Conservation (phyloP, 2,329 filamentous ascomycete species). For the Apiospora rasikravindrae region DNA sequence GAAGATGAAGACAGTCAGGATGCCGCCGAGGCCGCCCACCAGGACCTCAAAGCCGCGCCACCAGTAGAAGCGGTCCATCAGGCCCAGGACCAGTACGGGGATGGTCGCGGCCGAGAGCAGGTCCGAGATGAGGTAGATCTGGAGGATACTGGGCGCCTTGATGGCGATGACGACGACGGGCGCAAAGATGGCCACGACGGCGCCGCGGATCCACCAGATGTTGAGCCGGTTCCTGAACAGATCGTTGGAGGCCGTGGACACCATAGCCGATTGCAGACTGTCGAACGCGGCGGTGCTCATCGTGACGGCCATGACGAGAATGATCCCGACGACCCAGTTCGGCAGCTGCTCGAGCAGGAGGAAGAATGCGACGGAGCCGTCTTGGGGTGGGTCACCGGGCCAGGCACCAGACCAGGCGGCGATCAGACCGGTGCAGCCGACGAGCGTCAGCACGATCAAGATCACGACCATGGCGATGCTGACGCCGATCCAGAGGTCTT, state of each 20-base stretch:
- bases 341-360: conserved; percentile 74
- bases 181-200: conserved; percentile 74
- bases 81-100: conserved; percentile 75
- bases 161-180: conserved; percentile 77
- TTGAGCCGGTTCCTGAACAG: conserved; percentile 82
- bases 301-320: conserved; percentile 80
- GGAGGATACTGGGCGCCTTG: conserved; percentile 74
- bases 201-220: conserved; percentile 73
- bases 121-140: conserved; percentile 84
- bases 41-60: conserved; percentile 84
- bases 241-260: conserved; percentile 84
- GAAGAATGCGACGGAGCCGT: conserved; percentile 77
- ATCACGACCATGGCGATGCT: conserved; percentile 70
- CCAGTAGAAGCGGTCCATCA: conserved; percentile 70
- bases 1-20: conserved; percentile 82
- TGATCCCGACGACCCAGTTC: conserved; percentile 80
- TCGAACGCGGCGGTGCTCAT: conserved; percentile 82
- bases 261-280: conserved; percentile 81
- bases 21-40: conserved; percentile 76
- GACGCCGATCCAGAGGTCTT: conserved; percentile 76
- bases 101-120: conserved; percentile 78
- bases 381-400: conserved; percentile 62
- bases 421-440: conserved; percentile 75
- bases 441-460: conserved; percentile 72
- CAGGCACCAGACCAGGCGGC: conserved; percentile 80